Evolutionary conservation across 2,329 filamentous ascomycete genomes (phyloP).

Genomic region (Neurospora crassa): DNA sequence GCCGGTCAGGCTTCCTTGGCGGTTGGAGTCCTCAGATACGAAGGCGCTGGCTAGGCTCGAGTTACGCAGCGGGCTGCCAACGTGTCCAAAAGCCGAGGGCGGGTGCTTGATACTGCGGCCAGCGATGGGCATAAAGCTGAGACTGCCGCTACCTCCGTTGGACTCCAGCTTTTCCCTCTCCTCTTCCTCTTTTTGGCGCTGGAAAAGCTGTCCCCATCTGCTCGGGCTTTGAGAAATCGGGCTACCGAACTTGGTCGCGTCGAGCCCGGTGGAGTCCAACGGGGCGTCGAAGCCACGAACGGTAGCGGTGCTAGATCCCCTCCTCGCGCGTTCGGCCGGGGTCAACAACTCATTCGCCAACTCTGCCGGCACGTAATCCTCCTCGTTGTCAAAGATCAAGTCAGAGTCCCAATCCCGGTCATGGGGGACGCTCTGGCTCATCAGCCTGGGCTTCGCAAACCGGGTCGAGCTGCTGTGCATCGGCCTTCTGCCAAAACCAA

Average conservation of each 20-base stretch:
- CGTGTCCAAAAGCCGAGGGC: slow-evolving; percentile 53
- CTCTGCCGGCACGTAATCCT: slow-evolving; percentile 74
- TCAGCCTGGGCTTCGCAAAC: slow-evolving; percentile 55
- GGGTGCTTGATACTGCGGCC: slow-evolving; percentile 29
- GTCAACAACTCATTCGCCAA: slow-evolving; percentile 55
- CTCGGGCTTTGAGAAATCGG: slow-evolving; percentile 50
- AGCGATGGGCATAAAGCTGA: slow-evolving; percentile 15
- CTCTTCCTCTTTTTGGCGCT: slow-evolving; percentile 51
- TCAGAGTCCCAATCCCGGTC: slow-evolving; percentile 55
- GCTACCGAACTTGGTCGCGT: slow-evolving; percentile 51
- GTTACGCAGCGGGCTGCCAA: slow-evolving; percentile 55
- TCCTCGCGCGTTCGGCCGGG: slow-evolving; percentile 55
- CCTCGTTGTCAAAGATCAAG: slow-evolving; percentile 63
- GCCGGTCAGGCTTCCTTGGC: slow-evolving; percentile 28
- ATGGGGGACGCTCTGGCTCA: slow-evolving; percentile 60
- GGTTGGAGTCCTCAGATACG: slow-evolving; percentile 29
- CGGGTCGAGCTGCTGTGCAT: slow-evolving; percentile 53
- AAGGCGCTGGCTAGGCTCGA: slow-evolving; percentile 50
- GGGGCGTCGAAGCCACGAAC: slow-evolving; percentile 40
- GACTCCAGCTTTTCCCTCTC: slow-evolving; percentile 20
- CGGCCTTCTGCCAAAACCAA: slow-evolving; percentile 56
- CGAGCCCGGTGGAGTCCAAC: slow-evolving; percentile 31
- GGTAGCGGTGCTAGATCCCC: slow-evolving; percentile 38
- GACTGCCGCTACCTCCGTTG: slow-evolving; percentile 17
- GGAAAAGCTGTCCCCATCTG: slow-evolving; percentile 52